phyloP scores from a whole-genome alignment of 805 yeast genomes.

The Kurtzmaniella fragi region DNA sequence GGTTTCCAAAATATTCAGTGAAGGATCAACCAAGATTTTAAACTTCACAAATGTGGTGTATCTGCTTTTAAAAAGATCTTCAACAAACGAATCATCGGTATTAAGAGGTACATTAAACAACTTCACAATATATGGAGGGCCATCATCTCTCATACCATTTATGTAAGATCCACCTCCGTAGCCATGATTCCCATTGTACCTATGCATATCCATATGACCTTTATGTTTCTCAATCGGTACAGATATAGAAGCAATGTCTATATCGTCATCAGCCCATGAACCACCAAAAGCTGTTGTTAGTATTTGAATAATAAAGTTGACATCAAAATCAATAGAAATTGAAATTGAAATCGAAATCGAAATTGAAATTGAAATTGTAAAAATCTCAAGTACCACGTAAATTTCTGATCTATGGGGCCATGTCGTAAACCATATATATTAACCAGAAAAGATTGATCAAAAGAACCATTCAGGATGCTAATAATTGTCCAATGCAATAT shows the following conservation, averaged over 20 bases:
- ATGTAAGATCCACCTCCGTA: constrained; percentile 7
- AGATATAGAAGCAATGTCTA: constrained; percentile 40
- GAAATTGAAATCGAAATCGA: too few relatives aligned
- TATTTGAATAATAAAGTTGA: neutral
- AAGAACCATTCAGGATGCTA: too few relatives aligned
- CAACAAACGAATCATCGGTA: constrained; percentile 46
- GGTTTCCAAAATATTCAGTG: constrained; percentile 30
- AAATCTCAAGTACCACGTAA: too few relatives aligned
- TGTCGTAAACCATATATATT: too few relatives aligned
- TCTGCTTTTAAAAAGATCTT: constrained; percentile 59
- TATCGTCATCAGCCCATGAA: constrained; percentile 45
- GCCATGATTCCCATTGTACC: constrained; percentile 1
- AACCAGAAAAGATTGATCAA: too few relatives aligned
- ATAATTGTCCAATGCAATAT: too few relatives aligned
- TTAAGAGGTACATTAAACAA: constrained; percentile 55
- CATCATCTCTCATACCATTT: constrained; percentile 12
- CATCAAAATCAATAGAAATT: neutral
- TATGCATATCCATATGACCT: constrained; percentile 4
- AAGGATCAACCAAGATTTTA: constrained; percentile 55
- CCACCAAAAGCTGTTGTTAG: constrained; percentile 35
- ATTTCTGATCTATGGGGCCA: too few relatives aligned
- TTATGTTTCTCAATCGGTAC: constrained; percentile 36
- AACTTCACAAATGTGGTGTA: constrained; percentile 54
- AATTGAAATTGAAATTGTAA: neutral
- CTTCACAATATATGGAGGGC: constrained; percentile 65